These are phyloP conservation scores for Rhodotorula sp. DNA, from an alignment of 1,284 basidiomycete genomes.

Conservation along the genomic window DNA sequence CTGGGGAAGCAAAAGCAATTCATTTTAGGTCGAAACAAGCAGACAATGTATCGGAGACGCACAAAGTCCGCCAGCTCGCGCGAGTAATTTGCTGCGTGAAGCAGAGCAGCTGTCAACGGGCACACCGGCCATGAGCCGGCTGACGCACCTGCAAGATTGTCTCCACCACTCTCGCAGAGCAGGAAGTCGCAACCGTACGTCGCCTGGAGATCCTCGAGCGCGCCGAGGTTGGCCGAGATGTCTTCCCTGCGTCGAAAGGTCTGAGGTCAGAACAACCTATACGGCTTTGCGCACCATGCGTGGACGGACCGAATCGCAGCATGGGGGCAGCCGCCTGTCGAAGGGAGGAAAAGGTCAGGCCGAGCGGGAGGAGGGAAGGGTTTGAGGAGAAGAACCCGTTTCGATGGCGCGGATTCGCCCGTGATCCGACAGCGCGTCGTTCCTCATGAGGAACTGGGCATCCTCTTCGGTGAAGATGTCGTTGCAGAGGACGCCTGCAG, in stretches of 20 bases:
- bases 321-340: constrained; percentile 79
- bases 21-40: not conserved
- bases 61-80: constrained; percentile 96
- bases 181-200: constrained; percentile 56
- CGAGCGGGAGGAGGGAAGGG: not conserved
- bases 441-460: constrained; percentile 92
- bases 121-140: accelerated
- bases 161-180: not conserved
- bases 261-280: not conserved
- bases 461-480: constrained; percentile 96
- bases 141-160: not conserved
- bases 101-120: constrained; percentile 70
- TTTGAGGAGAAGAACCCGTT: constrained; percentile 56
- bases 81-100: constrained; percentile 61
- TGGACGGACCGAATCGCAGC: constrained; percentile 67
- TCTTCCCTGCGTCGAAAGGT: constrained; percentile 66
- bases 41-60: constrained; percentile 72
- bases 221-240: constrained; percentile 93
- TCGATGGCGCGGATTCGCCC: constrained; percentile 93
- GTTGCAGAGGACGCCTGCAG: constrained; percentile 83
- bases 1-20: constrained; percentile 6
- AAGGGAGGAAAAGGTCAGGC: not conserved
- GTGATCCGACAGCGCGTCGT: constrained; percentile 73
- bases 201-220: constrained; percentile 92
- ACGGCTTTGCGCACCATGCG: not conserved